Conservation (phyloP, 2,329 filamentous ascomycete genomes). For the Aspergillus neotritici region DNA sequence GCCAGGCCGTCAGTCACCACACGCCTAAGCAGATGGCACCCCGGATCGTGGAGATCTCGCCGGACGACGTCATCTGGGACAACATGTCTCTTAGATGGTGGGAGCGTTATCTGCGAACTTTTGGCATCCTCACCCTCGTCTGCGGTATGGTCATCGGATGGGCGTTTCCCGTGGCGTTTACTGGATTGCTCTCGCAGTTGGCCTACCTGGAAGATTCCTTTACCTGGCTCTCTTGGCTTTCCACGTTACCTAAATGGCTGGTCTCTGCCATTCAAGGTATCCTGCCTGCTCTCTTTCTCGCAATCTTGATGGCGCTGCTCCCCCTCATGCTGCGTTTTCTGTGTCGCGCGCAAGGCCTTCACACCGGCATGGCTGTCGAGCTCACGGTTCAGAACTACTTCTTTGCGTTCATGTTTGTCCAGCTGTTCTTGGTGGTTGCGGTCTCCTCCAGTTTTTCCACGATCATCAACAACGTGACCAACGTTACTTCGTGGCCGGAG, state of each 20-base stretch:
- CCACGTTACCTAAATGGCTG: slow-evolving; percentile 54
- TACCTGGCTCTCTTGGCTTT: slow-evolving; percentile 65
- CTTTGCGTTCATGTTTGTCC: slow-evolving; percentile 89
- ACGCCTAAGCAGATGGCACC: slow-evolving; percentile 90
- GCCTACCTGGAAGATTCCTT: slow-evolving; percentile 61
- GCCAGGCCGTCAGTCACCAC: slow-evolving; percentile 85
- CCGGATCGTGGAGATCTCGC: slow-evolving; percentile 85
- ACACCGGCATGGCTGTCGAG: slow-evolving; percentile 72
- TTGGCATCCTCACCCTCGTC: slow-evolving; percentile 60
- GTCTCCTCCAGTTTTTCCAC: slow-evolving; percentile 70
- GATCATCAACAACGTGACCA: slow-evolving; percentile 57
- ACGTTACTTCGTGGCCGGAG: slow-evolving; percentile 64
- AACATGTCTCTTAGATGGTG: slow-evolving; percentile 97
- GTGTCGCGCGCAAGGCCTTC: slow-evolving; percentile 67
- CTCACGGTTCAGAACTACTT: slow-evolving; percentile 88
- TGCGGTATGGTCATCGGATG: slow-evolving; percentile 76
- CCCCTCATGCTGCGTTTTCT: slow-evolving; percentile 73
- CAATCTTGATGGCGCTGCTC: slow-evolving; percentile 71
- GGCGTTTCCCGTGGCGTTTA: slow-evolving; percentile 86
- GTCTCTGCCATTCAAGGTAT: slow-evolving; percentile 76
- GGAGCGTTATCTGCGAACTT: slow-evolving; percentile 72
- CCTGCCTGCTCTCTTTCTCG: slow-evolving; percentile 70
- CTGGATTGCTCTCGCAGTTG: slow-evolving; percentile 74
- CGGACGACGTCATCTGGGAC: slow-evolving; percentile 89
- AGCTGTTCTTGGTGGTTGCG: slow-evolving; percentile 89